Conservation (phyloP, 1,284 basidiomycete genomes). For the Cutaneotrichosporon sp. region DNA sequence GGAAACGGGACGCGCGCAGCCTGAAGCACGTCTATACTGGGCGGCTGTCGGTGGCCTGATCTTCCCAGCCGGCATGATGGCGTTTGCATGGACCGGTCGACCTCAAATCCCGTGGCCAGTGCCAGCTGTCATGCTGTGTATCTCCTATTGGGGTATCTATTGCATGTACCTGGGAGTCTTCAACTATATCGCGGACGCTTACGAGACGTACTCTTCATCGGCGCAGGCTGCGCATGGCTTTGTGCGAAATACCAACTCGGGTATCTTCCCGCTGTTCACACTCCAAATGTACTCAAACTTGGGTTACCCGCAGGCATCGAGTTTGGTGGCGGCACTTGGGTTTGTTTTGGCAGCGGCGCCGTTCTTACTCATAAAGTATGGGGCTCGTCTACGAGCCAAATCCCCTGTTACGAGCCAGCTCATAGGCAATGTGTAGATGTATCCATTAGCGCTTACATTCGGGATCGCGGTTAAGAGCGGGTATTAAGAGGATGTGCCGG, state of each 20-base stretch:
- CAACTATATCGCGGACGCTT: conserved; percentile 45
- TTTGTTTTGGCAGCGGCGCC: conserved; percentile 39
- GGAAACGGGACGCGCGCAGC: conserved; percentile 44
- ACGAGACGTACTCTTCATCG: conserved; percentile 44
- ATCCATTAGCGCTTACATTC: too few species aligned
- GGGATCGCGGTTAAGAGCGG: too few species aligned
- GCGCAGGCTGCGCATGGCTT: conserved; percentile 48
- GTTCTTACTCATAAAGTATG: conserved; percentile 39
- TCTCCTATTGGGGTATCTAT: conserved; percentile 35
- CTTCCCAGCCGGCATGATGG: conserved; percentile 36
- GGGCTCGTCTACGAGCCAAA: conserved; percentile 33
- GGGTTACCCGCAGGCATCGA: conserved; percentile 40
- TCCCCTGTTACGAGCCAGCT: conserved; percentile 1
- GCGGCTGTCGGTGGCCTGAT: conserved; percentile 43
- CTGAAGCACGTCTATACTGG: conserved; percentile 51
- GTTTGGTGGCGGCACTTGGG: conserved; percentile 40
- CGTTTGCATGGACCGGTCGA: conserved; percentile 43
- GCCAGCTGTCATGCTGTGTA: conserved; percentile 31
- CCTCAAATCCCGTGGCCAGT: conserved; percentile 35
- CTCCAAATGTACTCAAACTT: conserved; percentile 38
- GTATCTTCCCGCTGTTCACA: conserved; percentile 41
- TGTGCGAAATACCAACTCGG: conserved; percentile 39
- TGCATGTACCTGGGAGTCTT: conserved; percentile 41
- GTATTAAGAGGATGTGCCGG: too few species aligned
- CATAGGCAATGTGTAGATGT: not conserved